These are phyloP conservation scores for Didymella pomorum DNA, from an alignment of 2,329 filamentous ascomycete genomes.

Conservation along the genomic window DNA sequence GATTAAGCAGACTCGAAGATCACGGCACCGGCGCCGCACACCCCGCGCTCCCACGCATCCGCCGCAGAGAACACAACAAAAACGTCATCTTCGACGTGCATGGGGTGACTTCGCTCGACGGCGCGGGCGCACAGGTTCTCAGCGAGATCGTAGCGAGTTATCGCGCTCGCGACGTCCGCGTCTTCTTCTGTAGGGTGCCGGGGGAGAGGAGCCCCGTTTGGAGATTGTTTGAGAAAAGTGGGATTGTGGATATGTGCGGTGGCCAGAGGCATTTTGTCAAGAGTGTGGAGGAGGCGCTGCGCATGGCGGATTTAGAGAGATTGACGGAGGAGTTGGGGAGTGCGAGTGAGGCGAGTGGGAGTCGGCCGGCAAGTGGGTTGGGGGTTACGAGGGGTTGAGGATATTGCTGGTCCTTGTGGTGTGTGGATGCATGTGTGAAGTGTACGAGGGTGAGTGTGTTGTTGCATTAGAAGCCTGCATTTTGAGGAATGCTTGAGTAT, in stretches of 20 bases:
- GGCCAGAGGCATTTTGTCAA: slow-evolving; percentile 80
- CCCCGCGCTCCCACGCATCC: slow-evolving; percentile 82
- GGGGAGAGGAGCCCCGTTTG: slow-evolving; percentile 66
- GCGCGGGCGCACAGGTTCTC: slow-evolving; percentile 89
- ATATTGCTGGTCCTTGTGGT: too few relatives aligned
- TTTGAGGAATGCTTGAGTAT: too few relatives aligned
- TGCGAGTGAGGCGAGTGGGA: slow-evolving; percentile 22
- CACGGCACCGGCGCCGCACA: slow-evolving; percentile 89
- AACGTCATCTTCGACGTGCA: slow-evolving; percentile 98
- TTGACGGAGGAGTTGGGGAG: slow-evolving; percentile 49
- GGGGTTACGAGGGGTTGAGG: neutral
- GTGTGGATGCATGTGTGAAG: too few relatives aligned
- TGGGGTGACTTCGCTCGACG: slow-evolving; percentile 94
- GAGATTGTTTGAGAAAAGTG: slow-evolving; percentile 75
- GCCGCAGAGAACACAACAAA: slow-evolving; percentile 80
- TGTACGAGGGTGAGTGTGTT: too few relatives aligned
- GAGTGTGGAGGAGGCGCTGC: slow-evolving; percentile 84
- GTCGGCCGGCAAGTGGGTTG: neutral
- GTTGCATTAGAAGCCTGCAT: too few relatives aligned
- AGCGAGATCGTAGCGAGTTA: slow-evolving; percentile 87
- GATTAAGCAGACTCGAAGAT: slow-evolving; percentile 82
- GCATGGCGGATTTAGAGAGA: slow-evolving; percentile 77
- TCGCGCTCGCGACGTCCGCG: slow-evolving; percentile 74
- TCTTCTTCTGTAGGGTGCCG: slow-evolving; percentile 74
- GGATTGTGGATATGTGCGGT: slow-evolving; percentile 84